Base-by-base conservation (phyloP, 495 filamentous ascomycete genomes). In the Talaromyces thailandensis region DNA sequence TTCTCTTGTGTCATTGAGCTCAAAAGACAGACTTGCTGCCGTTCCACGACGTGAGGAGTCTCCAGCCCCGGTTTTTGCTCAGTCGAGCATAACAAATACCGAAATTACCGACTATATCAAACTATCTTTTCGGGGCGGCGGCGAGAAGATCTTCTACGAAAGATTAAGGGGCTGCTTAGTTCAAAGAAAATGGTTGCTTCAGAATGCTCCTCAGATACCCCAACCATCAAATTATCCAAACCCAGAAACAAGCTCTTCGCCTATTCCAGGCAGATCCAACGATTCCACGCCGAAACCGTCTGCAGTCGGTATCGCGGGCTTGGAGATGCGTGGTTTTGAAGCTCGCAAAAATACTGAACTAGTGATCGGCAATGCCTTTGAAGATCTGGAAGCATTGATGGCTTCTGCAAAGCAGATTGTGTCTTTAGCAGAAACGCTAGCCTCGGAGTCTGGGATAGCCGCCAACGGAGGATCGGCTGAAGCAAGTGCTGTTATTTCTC, bases 341-440 rank as follows among this genome's bases (percentile, higher is more conserved):
- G 82, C 89, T 62, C 85, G 92, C 37, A 92, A 86, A 73, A 95
- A 95, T 71, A 98, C 97, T 67, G 91, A 96, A 69, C 69, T 91
- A 6, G 88, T 97, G 28, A 96, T 98, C 58, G 93, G 93, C 43
- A 91, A 85, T 68, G 92, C 95, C 2, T 98, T 98, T 68, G 94
- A 98, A 68, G 94, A 99, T 71, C 82, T 99, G 14, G 93, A 96
- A 69, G 92, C 95, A 2, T 82, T 99, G 50, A 98, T 96, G 93
- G 90, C 92, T 4, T 96, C 92, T 9, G 94, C 95, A 7, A 97
- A 97, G 70, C 89, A 98, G 67, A 89, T 99, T 53, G 86, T 98
- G 24, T 91, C 92, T 5, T 86, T 98, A 29, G 94, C 94, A 3
- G 94, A 98, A 73, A 87, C 82, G 9, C 92, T 99, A 63, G 86